Conservation (phyloP, 202 grass and related monocot genomes). For the Panicum virgatum region DNA sequence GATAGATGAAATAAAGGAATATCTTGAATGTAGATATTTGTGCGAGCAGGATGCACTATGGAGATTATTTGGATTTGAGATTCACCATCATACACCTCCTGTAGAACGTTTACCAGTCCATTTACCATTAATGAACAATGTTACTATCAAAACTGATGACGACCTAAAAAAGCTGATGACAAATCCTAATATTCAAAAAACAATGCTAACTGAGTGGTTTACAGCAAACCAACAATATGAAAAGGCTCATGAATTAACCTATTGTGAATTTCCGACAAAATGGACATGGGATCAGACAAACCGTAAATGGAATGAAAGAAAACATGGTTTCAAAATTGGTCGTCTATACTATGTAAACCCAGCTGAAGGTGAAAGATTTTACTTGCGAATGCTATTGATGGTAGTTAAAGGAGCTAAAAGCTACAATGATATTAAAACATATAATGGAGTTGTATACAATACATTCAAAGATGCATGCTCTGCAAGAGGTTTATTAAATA, state of each 20-base stretch:
- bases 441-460: too few species aligned
- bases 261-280: background rate
- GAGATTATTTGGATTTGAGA: background rate
- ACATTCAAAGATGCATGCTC: too few species aligned
- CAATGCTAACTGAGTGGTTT: too few species aligned
- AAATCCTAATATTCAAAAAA: background rate
- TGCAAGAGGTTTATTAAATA: too few species aligned
- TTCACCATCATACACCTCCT: background rate
- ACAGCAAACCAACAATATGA: background rate
- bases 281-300: background rate
- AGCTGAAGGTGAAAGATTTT: too few species aligned
- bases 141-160: background rate
- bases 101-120: background rate
- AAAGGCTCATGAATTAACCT: background rate
- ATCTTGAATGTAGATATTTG: background rate
- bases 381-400: too few species aligned
- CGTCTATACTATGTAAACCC: too few species aligned
- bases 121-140: background rate
- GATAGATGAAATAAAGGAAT: background rate
- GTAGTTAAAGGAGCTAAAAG: too few species aligned
- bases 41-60: too few species aligned
- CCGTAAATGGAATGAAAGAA: background rate
- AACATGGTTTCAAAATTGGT: background rate
- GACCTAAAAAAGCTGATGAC: background rate
- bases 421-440: too few species aligned